Conservation (phyloP, 306 rosid genomes). For the Cucurbita moschata region DNA sequence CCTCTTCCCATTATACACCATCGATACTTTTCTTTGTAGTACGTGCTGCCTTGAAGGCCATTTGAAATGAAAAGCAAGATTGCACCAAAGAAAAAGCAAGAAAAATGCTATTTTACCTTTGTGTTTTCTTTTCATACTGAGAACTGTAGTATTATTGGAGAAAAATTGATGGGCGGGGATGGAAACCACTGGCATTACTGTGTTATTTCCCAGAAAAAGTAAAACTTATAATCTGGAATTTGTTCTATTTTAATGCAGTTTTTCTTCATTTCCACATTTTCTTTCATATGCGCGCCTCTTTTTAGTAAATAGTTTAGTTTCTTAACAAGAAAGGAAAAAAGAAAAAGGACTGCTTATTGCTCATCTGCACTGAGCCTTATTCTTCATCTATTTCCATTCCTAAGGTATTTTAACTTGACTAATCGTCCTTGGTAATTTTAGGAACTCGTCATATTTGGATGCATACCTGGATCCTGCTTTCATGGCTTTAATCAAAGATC, state of each 20-base stretch:
- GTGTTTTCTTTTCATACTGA: not conserved
- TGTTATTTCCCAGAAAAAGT: not conserved
- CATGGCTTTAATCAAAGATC: constrained; percentile 97
- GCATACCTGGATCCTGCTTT: constrained; percentile 91
- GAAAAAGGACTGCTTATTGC: not conserved
- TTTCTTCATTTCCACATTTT: not conserved
- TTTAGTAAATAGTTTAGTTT: not conserved
- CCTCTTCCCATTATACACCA: not conserved
- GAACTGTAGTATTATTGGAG: not conserved
- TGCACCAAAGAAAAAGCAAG: not conserved
- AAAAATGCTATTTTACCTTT: not conserved
- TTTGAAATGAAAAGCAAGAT: not conserved
- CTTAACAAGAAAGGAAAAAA: not conserved
- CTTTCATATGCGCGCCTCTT: not conserved
- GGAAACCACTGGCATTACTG: not conserved
- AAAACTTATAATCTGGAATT: not conserved
- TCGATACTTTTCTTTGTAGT: not conserved
- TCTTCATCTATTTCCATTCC: not conserved
- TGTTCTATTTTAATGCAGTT: not conserved
- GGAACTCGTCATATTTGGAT: constrained; percentile 75
- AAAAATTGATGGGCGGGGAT: not conserved
- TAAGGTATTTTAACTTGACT: not conserved
- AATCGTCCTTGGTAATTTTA: constrained; percentile 10
- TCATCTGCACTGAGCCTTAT: not conserved
- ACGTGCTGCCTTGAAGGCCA: not conserved